These are phyloP conservation scores for Porcisia deanei DNA, from an alignment of 208 protist genomes.

Conservation along the genomic window DNA sequence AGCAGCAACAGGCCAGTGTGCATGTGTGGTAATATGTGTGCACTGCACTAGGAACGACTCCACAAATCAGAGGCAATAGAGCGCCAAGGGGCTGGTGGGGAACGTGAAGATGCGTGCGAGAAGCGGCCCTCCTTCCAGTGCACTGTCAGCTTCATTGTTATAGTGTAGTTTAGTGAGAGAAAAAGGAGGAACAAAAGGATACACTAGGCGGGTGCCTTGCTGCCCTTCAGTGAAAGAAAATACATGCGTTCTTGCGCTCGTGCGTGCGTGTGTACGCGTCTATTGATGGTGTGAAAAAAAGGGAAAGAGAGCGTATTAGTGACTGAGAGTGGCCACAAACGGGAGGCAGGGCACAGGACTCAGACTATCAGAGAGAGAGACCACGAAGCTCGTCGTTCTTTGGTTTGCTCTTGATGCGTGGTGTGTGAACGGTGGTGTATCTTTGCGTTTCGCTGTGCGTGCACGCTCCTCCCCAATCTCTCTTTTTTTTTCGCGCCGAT, in stretches of 20 bases:
- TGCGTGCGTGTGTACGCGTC: neutral
- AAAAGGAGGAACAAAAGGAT: constrained; percentile 11
- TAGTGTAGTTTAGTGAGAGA: constrained; percentile 12
- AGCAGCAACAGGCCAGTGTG: too few species aligned
- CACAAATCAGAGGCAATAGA: neutral
- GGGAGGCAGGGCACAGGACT: too few species aligned
- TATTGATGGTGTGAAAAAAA: neutral
- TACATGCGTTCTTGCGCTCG: neutral
- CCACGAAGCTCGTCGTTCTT: too few species aligned
- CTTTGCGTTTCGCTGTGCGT: too few species aligned
- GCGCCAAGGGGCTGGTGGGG: neutral
- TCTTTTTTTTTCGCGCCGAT: neutral
- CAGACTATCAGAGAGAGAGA: too few species aligned
- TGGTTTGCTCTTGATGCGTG: too few species aligned
- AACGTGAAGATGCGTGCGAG: neutral
- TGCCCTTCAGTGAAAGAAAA: neutral
- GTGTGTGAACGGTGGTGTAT: neutral
- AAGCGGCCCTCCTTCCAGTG: neutral
- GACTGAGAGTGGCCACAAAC: neutral
- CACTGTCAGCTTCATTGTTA: neutral
- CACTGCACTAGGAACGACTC: too few species aligned
- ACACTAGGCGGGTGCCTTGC: neutral
- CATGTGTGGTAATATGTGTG: neutral
- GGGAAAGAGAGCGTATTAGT: neutral
- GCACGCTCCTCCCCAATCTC: neutral